A percentile compares a stretch with the other conserved stretches of the same genome.
These are phyloP conservation scores for Lipomyces chichibuensis DNA, from an alignment of 805 yeast species.

Conservation along the genomic window DNA sequence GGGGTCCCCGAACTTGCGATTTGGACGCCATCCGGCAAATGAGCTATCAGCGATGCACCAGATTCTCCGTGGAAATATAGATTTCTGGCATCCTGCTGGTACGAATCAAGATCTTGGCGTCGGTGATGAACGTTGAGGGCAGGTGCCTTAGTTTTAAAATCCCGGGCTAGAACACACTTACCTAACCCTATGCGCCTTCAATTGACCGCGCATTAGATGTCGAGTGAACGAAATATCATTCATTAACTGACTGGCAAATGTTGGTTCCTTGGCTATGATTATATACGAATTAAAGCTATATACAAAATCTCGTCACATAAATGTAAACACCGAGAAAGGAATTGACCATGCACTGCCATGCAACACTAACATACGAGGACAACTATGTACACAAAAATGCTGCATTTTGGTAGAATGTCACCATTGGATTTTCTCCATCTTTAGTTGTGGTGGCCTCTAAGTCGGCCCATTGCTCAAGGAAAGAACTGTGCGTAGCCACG, in stretches of 20 bases:
- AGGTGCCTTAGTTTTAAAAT: too few relatives aligned
- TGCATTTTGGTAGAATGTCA: conserved; percentile 67
- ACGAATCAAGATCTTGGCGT: not conserved
- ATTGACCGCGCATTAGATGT: too few relatives aligned
- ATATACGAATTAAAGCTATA: not conserved
- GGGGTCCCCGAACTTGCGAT: not conserved
- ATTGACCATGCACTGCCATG: not conserved
- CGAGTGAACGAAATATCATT: too few relatives aligned
- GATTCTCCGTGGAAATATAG: not conserved
- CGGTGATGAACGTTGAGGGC: too few relatives aligned
- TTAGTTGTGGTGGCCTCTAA: conserved; percentile 65
- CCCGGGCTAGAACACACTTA: too few relatives aligned
- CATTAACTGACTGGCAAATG: not conserved
- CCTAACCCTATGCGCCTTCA: not conserved
- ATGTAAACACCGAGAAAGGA: not conserved
- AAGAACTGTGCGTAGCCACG: conserved; percentile 63
- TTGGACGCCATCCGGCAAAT: not conserved
- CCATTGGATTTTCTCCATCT: conserved; percentile 83
- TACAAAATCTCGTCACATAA: not conserved
- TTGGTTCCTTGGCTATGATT: not conserved
- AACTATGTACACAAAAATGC: conserved; percentile 35
- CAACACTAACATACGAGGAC: not conserved
- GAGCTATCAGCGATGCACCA: not conserved
- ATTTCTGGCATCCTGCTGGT: not conserved
- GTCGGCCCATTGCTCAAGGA: conserved; percentile 72